Evolutionary conservation across 2,329 filamentous ascomycete genomes (phyloP).

Genomic region (Verticillium nubilum): DNA sequence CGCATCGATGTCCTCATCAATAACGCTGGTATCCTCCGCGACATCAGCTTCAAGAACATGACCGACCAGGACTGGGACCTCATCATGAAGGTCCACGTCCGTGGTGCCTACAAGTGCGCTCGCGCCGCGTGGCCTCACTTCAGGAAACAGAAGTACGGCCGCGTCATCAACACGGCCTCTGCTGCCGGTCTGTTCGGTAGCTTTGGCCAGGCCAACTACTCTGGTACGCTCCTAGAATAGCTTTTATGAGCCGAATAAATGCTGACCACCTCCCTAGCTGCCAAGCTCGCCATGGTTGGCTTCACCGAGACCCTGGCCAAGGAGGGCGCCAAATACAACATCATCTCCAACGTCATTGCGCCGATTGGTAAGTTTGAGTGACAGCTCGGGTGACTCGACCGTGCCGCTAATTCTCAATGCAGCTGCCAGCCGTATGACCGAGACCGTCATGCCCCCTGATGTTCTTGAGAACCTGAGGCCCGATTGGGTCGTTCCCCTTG

Average conservation of each 20-base stretch:
- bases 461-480: conserved; percentile 81
- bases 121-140: conserved; percentile 96
- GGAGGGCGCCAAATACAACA: conserved; percentile 98
- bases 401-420: conserved; percentile 12
- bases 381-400: conserved; percentile 1
- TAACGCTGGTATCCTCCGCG: conserved; percentile 93
- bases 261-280: conserved; percentile 44
- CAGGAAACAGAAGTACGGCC: conserved; percentile 97
- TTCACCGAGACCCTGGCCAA: conserved; percentile 98
- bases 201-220: conserved; percentile 97
- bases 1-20: conserved; percentile 95
- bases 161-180: conserved; percentile 96
- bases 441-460: conserved; percentile 94
- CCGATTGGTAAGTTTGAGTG: conserved; percentile 54
- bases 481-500: conserved; percentile 91
- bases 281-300: conserved; percentile 90
- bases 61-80: conserved; percentile 96
- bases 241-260: background rate
- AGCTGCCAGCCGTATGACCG: conserved; percentile 92
- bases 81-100: conserved; percentile 87
- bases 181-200: conserved; percentile 92
- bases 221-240: conserved; percentile 39
- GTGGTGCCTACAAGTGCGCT: conserved; percentile 91
- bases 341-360: conserved; percentile 89
- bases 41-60: conserved; percentile 98